Percentiles rank a stretch among this genome's conserved stretches.
Evolutionary conservation across 495 filamentous ascomycete species (phyloP).

Genomic region (Penicillium odoratum): DNA sequence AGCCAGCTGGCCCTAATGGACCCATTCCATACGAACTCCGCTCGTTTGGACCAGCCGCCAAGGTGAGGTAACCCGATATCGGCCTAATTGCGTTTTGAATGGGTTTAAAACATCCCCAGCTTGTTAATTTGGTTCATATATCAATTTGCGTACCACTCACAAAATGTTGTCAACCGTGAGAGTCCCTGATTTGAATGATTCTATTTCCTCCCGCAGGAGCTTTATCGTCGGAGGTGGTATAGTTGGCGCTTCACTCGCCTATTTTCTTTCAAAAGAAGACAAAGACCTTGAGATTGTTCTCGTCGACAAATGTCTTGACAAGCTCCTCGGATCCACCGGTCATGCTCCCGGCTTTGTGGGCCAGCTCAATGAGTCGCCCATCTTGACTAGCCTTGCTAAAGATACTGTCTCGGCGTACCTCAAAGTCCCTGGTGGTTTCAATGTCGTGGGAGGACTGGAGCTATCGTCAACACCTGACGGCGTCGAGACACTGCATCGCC

Average conservation of each 20-base stretch:
- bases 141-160: neutral
- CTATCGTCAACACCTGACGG: conserved; percentile 28
- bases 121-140: too few relatives aligned
- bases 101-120: too few relatives aligned
- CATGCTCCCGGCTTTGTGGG: conserved; percentile 39
- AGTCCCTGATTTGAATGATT: conserved; percentile 18
- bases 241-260: conserved; percentile 41
- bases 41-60: too few relatives aligned
- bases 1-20: too few relatives aligned
- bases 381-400: conserved; percentile 31
- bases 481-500: conserved; percentile 21
- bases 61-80: too few relatives aligned
- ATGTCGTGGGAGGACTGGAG: conserved; percentile 34
- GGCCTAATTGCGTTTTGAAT: too few relatives aligned
- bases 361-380: conserved; percentile 36
- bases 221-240: conserved; percentile 50
- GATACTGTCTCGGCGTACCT: conserved; percentile 33
- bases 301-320: conserved; percentile 27
- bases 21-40: too few relatives aligned
- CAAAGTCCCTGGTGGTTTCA: conserved; percentile 29
- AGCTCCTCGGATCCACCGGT: conserved; percentile 29
- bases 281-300: conserved; percentile 20
- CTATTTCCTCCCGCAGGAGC: conserved; percentile 17
- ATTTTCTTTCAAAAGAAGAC: conserved; percentile 28
- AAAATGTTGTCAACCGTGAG: conserved; percentile 13